These are phyloP conservation scores for Sporothrix dimorphospora DNA, from an alignment of 2,329 filamentous ascomycete species.

Conservation along the genomic window DNA sequence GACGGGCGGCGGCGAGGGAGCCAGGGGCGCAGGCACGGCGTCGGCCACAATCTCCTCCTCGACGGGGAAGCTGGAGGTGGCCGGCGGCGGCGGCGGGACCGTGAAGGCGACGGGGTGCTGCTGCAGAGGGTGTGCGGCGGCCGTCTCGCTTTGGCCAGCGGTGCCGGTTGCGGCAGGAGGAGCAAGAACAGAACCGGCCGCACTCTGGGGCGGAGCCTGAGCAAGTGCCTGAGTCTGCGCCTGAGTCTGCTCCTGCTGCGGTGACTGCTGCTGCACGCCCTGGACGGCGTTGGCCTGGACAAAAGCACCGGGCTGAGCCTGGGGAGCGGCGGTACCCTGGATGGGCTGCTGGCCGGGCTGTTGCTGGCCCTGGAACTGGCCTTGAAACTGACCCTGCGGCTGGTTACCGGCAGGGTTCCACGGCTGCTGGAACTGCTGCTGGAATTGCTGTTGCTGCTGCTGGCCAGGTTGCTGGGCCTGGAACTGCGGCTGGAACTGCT, in stretches of 20 bases:
- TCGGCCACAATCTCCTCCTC: not conserved
- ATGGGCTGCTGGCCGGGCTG: not conserved
- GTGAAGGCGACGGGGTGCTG: conserved; percentile 26
- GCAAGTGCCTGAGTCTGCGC: not conserved
- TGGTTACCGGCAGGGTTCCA: conserved; percentile 10
- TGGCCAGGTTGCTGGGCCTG: conserved; percentile 4
- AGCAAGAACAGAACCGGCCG: not conserved
- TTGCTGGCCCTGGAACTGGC: conserved; percentile 6
- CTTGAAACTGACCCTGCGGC: not conserved
- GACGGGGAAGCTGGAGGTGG: not conserved
- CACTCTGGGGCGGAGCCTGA: not conserved
- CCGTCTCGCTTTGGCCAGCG: not conserved
- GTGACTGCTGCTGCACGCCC: not conserved
- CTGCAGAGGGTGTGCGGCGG: conserved; percentile 27
- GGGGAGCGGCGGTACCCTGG: not conserved
- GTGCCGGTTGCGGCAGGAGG: not conserved
- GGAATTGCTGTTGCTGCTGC: conserved; percentile 21
- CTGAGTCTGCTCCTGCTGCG: not conserved
- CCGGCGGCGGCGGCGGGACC: conserved; percentile 7
- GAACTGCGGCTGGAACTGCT: conserved; percentile 9
- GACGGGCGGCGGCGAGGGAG: not conserved
- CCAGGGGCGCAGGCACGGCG: not conserved
- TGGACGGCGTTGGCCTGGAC: not conserved
- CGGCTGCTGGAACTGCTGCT: conserved; percentile 10
- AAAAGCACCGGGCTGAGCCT: not conserved